Base-by-base conservation (phyloP, 805 yeast genomes). In the Schwanniomyces pseudopolymorphus region DNA sequence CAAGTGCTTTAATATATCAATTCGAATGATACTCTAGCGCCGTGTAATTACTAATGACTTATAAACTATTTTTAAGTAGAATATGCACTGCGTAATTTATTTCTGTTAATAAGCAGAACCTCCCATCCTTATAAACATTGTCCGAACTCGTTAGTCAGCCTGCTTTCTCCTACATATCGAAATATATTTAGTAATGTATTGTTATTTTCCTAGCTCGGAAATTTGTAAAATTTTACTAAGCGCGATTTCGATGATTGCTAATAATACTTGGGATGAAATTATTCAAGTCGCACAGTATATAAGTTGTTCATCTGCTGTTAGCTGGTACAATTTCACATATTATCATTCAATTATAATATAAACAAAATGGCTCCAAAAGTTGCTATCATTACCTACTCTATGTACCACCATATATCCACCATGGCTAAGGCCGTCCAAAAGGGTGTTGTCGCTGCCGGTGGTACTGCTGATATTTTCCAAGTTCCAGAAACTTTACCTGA, bases 381-480 rank as follows among this genome's bases (percentile, higher is more conserved):
- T 48, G 77, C 77, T 43, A 70, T 72, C 43, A 64, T 72, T 57
- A 68, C 67, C 46, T 90, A 89, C 77, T 84, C 96, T 21, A 72
- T 83, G 37, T 89, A 85, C 71, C 90, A 89, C 50, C 97, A 89
- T 69, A 70, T 88, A 54, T 79, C 78, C 50, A 65, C 73, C 27
- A 60, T 90, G 59, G 94, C 96, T 39, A 78, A 80, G 63, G 76
- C 82, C 33, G 80, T 81, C 54, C 76, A 83, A 62, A 73, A 74
- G 53, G 96, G 96, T 56, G 72, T 88, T 50, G 80, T 78, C 59
- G 64, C 80, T 21, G 83, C 90, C 10, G 95, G 95, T 48, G 74
- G 74, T 37, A 48, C 52, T n/a, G 96, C 88, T 17, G 85, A 80
- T 49, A 67, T 89, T 49, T 88, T 65, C 69, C 89, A 86, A 74